A percentile compares a stretch with the other conserved stretches of the same genome.
Conservation (phyloP, 371 early-diverging fungal genomes). For the Smittium culicis region DNA sequence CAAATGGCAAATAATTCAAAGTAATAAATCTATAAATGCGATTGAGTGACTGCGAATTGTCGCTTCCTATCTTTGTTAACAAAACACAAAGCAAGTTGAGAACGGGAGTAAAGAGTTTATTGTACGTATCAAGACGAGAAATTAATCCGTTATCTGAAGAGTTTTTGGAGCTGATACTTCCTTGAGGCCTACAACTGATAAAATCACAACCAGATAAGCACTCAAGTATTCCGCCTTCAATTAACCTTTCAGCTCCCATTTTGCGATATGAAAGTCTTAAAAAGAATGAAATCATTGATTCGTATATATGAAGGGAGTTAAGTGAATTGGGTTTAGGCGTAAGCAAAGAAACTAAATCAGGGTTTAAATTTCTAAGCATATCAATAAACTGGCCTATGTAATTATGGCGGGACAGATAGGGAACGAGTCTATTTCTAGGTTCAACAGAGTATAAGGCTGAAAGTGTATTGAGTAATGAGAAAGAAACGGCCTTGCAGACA, state of each 20-base stretch:
- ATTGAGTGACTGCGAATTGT: slow-evolving; percentile 33
- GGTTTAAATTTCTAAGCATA: slow-evolving; percentile 51
- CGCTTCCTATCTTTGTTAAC: slow-evolving; percentile 37
- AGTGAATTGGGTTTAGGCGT: slow-evolving; percentile 38
- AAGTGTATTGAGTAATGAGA: slow-evolving; percentile 55
- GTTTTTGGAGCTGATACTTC: slow-evolving; percentile 1
- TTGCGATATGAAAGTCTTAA: slow-evolving; percentile 53
- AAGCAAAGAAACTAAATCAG: slow-evolving; percentile 41
- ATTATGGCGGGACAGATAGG: slow-evolving; percentile 49
- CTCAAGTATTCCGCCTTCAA: slow-evolving; percentile 63
- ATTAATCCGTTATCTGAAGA: slow-evolving; percentile 17
- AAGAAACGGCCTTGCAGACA: slow-evolving; percentile 76
- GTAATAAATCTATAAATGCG: slow-evolving; percentile 44
- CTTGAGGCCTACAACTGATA: slow-evolving; percentile 47
- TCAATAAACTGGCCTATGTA: slow-evolving; percentile 46
- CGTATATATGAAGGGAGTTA: slow-evolving; percentile 52
- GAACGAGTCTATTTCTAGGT: slow-evolving; percentile 38
- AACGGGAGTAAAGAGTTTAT: slow-evolving; percentile 44
- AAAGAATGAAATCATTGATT: slow-evolving; percentile 69
- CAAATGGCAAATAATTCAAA: slow-evolving; percentile 44
- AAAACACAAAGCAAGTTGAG: slow-evolving; percentile 45
- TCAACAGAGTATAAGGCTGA: slow-evolving; percentile 38
- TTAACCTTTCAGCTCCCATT: slow-evolving; percentile 59
- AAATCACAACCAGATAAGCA: slow-evolving; percentile 57
- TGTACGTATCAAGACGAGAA: slow-evolving; percentile 36